Evolutionary conservation across 2,329 filamentous ascomycete genomes (phyloP).

Genomic region (Monosporascus sp.): DNA sequence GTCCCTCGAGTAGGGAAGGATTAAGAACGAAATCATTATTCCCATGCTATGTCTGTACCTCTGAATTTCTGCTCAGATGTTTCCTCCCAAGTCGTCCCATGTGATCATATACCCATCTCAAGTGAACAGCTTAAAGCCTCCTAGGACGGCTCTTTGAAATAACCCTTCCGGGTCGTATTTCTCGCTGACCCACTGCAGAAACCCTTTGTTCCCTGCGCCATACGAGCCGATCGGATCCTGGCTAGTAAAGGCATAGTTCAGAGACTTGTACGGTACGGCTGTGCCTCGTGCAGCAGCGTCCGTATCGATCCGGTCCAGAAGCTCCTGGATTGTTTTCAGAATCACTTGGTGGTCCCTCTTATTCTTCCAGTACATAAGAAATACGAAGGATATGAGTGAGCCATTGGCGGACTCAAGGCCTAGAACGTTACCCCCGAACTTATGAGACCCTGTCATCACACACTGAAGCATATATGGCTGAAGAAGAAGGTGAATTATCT

Average conservation of each 20-base stretch:
- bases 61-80: no score
- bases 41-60: no score
- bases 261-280: conserved; percentile 7
- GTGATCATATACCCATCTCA: background rate
- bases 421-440: conserved; percentile 6
- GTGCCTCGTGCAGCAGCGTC: conserved; percentile 1
- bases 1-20: no score
- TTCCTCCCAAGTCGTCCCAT: background rate
- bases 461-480: no score
- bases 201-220: conserved; percentile 7
- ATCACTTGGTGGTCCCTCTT: conserved; percentile 7
- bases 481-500: no score
- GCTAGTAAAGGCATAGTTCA: conserved; percentile 15
- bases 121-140: conserved; percentile 15
- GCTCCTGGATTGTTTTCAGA: background rate
- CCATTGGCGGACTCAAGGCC: conserved; percentile 3
- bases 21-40: no score
- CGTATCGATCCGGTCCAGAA: conserved; percentile 4
- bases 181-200: conserved; percentile 13
- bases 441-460: no score
- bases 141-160: conserved; percentile 17
- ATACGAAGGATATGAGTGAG: conserved; percentile 5
- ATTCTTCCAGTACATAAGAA: conserved; percentile 8
- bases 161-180: conserved; percentile 21
- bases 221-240: conserved; percentile 15